Conservation (phyloP, 345 rosid species). For the Salix purpurea region DNA sequence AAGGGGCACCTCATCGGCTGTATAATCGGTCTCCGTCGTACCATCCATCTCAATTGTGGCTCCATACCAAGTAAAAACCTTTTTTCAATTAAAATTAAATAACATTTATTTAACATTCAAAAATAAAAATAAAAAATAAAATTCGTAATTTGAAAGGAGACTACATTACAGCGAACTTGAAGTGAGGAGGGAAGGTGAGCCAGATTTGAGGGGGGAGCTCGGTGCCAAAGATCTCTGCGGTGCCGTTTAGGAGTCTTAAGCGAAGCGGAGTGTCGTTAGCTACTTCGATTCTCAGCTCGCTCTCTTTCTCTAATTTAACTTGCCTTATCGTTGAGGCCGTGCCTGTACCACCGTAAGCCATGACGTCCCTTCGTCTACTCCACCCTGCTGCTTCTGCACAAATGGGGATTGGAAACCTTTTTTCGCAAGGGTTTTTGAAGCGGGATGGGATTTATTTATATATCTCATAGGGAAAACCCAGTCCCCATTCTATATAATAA, state of each 20-base stretch:
- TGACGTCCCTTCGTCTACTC: background rate
- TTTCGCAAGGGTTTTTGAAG: too few relatives aligned
- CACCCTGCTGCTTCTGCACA: too few relatives aligned
- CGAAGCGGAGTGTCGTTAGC: slow-evolving; percentile 66
- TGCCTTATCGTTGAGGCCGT: slow-evolving; percentile 43
- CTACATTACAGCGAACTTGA: slow-evolving; percentile 66
- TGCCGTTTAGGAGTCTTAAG: slow-evolving; percentile 70
- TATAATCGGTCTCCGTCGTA: slow-evolving; percentile 80
- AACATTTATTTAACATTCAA: background rate
- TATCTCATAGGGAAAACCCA: too few relatives aligned
- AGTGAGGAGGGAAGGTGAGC: slow-evolving; percentile 82
- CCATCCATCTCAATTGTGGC: slow-evolving; percentile 92
- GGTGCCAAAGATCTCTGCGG: slow-evolving; percentile 85
- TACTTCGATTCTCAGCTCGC: slow-evolving; percentile 84
- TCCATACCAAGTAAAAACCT: slow-evolving; percentile 97
- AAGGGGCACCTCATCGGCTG: slow-evolving; percentile 69
- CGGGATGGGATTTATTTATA: too few relatives aligned
- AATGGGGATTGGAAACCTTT: too few relatives aligned
- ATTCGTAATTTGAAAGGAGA: background rate
- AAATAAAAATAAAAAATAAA: background rate
- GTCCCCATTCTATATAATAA: too few relatives aligned
- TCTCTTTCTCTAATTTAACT: slow-evolving; percentile 77
- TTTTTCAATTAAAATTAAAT: background rate
- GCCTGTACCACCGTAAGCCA: slow-evolving; percentile 18
- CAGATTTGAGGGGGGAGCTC: slow-evolving; percentile 82